Percentiles rank a stretch among this genome's conserved stretches.
Conservation (phyloP, 352 stramenopile genomes). For the Bremia lactucae region DNA sequence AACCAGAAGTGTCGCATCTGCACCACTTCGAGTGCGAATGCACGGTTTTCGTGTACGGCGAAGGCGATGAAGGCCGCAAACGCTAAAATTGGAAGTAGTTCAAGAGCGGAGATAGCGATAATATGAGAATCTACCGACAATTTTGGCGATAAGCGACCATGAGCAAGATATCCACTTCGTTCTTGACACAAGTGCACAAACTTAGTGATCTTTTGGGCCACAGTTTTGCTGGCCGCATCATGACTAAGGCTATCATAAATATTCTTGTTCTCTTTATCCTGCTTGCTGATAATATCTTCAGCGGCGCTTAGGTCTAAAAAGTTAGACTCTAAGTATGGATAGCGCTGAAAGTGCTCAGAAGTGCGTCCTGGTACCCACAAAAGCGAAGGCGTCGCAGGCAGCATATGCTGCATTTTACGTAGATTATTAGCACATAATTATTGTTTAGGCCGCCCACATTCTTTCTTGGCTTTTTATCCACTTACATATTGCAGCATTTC, state of each 20-base stretch:
- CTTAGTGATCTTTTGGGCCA: conserved; percentile 10
- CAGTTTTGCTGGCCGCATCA: conserved; percentile 6
- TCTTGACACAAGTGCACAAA: conserved; percentile 30
- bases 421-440: not conserved
- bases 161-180: conserved; percentile 15
- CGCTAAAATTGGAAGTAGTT: conserved; percentile 29
- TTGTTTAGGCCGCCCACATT: not conserved
- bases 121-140: conserved; percentile 4
- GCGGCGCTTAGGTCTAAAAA: conserved; percentile 36
- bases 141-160: conserved; percentile 5
- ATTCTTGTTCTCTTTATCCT: not conserved
- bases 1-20: conserved; percentile 44
- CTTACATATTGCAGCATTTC: conserved; percentile 29
- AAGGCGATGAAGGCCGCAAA: conserved; percentile 28
- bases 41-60: conserved; percentile 32
- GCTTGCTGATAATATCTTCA: not conserved
- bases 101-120: conserved; percentile 15
- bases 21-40: conserved; percentile 23
- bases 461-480: not conserved
- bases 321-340: conserved; percentile 40
- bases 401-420: conserved; percentile 27
- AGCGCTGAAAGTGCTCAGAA: conserved; percentile 41
- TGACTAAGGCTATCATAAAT: not conserved
- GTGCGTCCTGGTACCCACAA: conserved; percentile 41
- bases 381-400: conserved; percentile 34